Conservation (phyloP, 352 stramenopile genomes). For the Phytopythium aichiense region DNA sequence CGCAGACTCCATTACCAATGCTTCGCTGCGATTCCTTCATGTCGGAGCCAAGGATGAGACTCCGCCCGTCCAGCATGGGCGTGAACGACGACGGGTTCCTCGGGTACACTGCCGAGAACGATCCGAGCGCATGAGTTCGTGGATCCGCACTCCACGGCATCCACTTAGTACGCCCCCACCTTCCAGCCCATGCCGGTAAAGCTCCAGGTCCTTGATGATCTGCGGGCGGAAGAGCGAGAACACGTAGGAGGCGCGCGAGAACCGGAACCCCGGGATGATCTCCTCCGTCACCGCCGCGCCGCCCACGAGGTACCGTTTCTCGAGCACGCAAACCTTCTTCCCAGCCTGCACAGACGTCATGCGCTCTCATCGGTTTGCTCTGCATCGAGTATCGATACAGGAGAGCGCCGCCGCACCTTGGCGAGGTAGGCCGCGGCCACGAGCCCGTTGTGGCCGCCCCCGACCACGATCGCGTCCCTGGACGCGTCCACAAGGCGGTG, state of each 20-base stretch:
- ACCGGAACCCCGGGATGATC: conserved; percentile 89
- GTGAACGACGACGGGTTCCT: conserved; percentile 88
- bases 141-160: neutral
- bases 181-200: conserved; percentile 72
- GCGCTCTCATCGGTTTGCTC: neutral
- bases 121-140: neutral
- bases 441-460: conserved; percentile 88
- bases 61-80: conserved; percentile 68
- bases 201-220: conserved; percentile 87
- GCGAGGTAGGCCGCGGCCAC: conserved; percentile 87
- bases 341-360: conserved; percentile 32
- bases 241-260: conserved; percentile 89
- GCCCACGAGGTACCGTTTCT: conserved; percentile 85
- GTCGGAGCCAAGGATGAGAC: conserved; percentile 74
- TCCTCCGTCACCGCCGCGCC: conserved; percentile 90
- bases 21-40: conserved; percentile 72
- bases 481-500: neutral
- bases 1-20: conserved; percentile 37
- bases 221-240: conserved; percentile 87
- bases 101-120: conserved; percentile 46
- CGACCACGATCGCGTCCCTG: conserved; percentile 87
- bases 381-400: neutral
- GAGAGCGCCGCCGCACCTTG: conserved; percentile 31
- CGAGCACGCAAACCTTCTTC: conserved; percentile 85
- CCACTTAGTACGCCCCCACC: conserved; percentile 19